Evolutionary conservation across 2,329 filamentous ascomycete species (phyloP).

Genomic region (Penicillium sp.): DNA sequence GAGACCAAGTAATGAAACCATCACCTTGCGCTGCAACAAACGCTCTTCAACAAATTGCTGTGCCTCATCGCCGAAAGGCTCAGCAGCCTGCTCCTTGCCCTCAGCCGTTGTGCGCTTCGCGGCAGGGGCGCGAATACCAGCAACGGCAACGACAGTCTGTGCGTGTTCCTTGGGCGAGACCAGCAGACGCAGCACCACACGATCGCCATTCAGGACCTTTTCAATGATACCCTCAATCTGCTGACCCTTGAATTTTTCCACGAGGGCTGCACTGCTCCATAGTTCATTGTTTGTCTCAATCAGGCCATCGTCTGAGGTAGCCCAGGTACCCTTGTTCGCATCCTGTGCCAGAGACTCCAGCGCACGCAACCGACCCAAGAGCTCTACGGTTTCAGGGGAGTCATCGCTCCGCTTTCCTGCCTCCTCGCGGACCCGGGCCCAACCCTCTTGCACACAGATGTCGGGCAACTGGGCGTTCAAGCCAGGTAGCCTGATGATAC

Average conservation of each 20-base stretch:
- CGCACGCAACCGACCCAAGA: constrained; percentile 74
- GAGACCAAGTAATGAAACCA: constrained; percentile 78
- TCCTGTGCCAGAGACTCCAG: constrained; percentile 76
- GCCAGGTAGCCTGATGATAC: constrained; percentile 68
- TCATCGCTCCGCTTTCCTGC: constrained; percentile 84
- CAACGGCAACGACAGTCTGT: constrained; percentile 84
- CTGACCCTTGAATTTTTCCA: constrained; percentile 82
- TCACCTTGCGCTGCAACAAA: constrained; percentile 81
- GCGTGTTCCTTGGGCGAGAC: constrained; percentile 80
- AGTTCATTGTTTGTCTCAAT: constrained; percentile 83
- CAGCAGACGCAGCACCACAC: constrained; percentile 79
- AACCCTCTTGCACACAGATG: constrained; percentile 80
- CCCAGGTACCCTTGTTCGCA: constrained; percentile 81
- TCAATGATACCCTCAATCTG: constrained; percentile 84
- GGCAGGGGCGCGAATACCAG: constrained; percentile 85
- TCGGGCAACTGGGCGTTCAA: constrained; percentile 78
- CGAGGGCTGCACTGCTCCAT: constrained; percentile 70
- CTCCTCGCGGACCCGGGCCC: constrained; percentile 91
- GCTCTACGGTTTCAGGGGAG: constrained; percentile 67
- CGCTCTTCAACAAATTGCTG: constrained; percentile 83
- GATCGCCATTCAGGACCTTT: constrained; percentile 86
- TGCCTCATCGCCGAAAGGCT: constrained; percentile 88
- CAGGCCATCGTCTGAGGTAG: constrained; percentile 58
- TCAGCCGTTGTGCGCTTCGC: constrained; percentile 82
- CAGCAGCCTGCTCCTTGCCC: constrained; percentile 77